Evolutionary conservation across 1,284 basidiomycete genomes (phyloP).

Genomic region (Coniferiporia weirii): DNA sequence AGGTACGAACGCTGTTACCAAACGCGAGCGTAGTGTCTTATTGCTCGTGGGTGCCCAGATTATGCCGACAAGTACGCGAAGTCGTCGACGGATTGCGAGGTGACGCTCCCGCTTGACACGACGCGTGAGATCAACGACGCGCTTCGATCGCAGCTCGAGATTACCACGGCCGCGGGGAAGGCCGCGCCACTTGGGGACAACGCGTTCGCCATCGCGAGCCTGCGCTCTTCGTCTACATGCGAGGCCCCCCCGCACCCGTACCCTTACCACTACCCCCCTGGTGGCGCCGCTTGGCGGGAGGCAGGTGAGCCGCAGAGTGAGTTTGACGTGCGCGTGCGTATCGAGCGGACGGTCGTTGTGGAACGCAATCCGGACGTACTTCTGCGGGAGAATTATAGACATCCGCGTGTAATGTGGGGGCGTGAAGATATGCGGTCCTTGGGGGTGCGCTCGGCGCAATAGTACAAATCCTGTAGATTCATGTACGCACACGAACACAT

Average conservation of each 20-base stretch:
- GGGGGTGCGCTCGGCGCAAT: background rate
- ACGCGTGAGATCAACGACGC: slow-evolving; percentile 16
- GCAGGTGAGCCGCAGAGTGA: background rate
- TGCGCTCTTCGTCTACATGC: background rate
- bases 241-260: too few species aligned
- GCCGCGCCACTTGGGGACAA: background rate
- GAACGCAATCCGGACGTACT: background rate
- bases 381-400: slow-evolving; percentile 8
- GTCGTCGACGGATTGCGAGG: background rate
- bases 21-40: background rate
- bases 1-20: slow-evolving; percentile 22
- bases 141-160: slow-evolving; percentile 14
- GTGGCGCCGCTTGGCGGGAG: background rate
- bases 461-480: background rate
- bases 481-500: too few species aligned
- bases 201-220: background rate
- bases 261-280: background rate
- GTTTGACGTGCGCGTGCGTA: slow-evolving; percentile 11
- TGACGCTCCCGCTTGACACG: slow-evolving; percentile 6
- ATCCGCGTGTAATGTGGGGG: slow-evolving; percentile 14
- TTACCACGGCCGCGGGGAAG: background rate
- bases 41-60: background rate
- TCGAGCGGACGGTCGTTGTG: slow-evolving; percentile 9
- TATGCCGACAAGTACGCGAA: slow-evolving; percentile 6
- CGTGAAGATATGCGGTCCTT: background rate